A percentile compares a stretch with the other conserved stretches of the same genome.
Conservation (phyloP, 352 stramenopile genomes). For the Thraustotheca clavata region DNA sequence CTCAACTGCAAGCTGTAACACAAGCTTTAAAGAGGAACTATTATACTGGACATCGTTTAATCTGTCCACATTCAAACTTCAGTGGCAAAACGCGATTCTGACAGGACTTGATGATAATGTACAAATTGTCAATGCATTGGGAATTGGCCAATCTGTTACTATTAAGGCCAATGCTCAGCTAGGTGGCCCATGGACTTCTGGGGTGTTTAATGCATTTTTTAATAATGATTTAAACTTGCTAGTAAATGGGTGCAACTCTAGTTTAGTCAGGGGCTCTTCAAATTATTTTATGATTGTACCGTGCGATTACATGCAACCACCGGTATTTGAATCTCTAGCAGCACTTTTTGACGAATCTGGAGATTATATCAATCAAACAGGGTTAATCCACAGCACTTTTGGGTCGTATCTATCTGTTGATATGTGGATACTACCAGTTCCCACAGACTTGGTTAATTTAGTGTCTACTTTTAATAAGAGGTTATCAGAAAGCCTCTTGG, state of each 20-base stretch:
- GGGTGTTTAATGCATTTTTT: not conserved
- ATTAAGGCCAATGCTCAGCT: not conserved
- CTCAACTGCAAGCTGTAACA: not conserved
- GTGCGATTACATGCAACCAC: not conserved
- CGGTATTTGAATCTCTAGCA: not conserved
- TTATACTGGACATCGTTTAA: not conserved
- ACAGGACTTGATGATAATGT: not conserved
- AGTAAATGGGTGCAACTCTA: not conserved
- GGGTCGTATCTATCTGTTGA: constrained; percentile 6
- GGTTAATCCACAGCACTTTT: not conserved
- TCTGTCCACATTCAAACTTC: not conserved
- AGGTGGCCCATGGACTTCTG: not conserved
- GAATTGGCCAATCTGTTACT: not conserved
- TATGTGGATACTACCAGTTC: not conserved
- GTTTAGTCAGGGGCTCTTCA: not conserved
- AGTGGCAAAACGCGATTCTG: not conserved
- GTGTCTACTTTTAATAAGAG: not conserved
- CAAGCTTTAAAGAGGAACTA: not conserved
- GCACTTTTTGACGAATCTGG: not conserved
- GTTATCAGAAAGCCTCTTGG: too few species aligned
- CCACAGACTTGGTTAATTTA: not conserved
- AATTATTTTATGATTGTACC: not conserved
- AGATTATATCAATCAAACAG: not conserved
- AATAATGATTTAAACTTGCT: not conserved
- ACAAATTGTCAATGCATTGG: not conserved